Percentiles rank a stretch among this genome's conserved stretches.
Evolutionary conservation across 2,329 filamentous ascomycete species (phyloP).

Genomic region (Scedosporium minutisporum): DNA sequence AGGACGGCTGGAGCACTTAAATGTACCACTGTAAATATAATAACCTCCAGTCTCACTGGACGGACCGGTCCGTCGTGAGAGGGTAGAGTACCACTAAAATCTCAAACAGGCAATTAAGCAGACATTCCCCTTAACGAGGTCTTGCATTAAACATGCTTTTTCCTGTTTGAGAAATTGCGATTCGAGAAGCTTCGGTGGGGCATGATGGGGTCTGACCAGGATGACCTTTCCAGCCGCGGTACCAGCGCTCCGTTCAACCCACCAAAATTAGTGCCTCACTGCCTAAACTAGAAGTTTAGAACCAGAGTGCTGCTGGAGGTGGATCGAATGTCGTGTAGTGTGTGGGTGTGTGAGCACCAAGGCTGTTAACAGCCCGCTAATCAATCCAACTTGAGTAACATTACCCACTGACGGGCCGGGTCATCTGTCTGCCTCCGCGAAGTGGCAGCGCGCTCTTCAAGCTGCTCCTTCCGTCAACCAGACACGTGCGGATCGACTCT

Average conservation of each 20-base stretch:
- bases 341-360: too few relatives aligned
- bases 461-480: too few relatives aligned
- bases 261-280: neutral
- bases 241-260: neutral
- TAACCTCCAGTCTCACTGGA: neutral
- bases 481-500: too few relatives aligned
- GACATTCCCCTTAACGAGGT: neutral
- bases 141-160: conserved; percentile 1
- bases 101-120: neutral
- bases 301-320: too few relatives aligned
- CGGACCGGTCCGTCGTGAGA: conserved; percentile 1
- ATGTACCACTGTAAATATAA: neutral
- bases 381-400: too few relatives aligned
- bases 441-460: too few relatives aligned
- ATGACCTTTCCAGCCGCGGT: neutral
- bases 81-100: neutral
- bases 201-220: neutral
- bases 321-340: too few relatives aligned
- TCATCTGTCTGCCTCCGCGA: too few relatives aligned
- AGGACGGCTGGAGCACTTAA: too few relatives aligned
- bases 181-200: conserved; percentile 8
- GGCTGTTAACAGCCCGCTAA: too few relatives aligned
- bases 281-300: too few relatives aligned
- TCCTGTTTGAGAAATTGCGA: neutral
- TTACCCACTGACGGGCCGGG: too few relatives aligned